Evolutionary conservation across 2,329 filamentous ascomycete genomes (phyloP).

Genomic region (Pseudogymnoascus verrucosus): DNA sequence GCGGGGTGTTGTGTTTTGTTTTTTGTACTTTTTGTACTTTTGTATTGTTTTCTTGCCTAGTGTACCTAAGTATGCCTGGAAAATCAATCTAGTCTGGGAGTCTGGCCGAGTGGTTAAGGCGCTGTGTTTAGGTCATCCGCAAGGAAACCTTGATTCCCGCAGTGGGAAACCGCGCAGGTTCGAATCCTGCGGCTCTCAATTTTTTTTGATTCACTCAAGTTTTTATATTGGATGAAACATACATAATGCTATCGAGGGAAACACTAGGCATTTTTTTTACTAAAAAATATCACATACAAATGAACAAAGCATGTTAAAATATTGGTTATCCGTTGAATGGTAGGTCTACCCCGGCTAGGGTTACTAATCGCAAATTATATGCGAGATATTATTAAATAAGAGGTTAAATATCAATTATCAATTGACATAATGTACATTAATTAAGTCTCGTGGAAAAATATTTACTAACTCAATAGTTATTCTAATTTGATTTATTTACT

Average conservation of each 20-base stretch:
- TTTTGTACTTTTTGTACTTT: not conserved
- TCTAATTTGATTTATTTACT: not conserved
- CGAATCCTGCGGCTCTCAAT: conserved; percentile 43
- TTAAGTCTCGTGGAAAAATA: not conserved
- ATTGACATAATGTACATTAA: not conserved
- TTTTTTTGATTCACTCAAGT: conserved; percentile 11
- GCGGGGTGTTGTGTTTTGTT: not conserved
- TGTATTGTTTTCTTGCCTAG: not conserved
- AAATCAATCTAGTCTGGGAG: conserved; percentile 23
- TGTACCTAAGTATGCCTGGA: not conserved
- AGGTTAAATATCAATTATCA: not conserved
- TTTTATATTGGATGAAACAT: not conserved
- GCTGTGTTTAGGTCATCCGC: conserved; percentile 42
- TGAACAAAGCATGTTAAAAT: not conserved
- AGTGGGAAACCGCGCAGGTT: conserved; percentile 41
- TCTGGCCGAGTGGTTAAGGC: conserved; percentile 51
- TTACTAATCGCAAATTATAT: not conserved
- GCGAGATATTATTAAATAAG: not conserved
- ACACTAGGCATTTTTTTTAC: not conserved
- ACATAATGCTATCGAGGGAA: not conserved
- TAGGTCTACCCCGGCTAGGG: not conserved
- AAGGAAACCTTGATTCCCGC: conserved; percentile 25
- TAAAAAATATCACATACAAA: not conserved
- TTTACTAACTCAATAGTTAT: not conserved
- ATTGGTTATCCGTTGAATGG: no score